Evolutionary conservation across 2,329 filamentous ascomycete species (phyloP), one percentile per base, ranked within the genome.

Genomic region (Ilyonectria destructans): DNA sequence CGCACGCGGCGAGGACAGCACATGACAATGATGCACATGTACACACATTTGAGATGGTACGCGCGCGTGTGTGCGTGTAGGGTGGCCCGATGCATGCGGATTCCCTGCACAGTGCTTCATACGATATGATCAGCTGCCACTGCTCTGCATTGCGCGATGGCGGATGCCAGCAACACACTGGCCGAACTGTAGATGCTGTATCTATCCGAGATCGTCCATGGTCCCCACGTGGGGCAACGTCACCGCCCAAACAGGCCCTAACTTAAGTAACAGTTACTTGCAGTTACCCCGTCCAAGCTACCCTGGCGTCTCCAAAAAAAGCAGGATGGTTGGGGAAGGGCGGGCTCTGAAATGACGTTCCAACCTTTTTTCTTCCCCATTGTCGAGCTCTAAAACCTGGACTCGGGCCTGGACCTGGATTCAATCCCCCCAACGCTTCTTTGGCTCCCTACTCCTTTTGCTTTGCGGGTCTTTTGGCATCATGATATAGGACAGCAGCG

Each of bases 191-290:
- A 33, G 8, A 33, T 10, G 31, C 31, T 33, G 31, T 33, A 8
- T 17, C 15, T n/a, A 43, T 31, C 49, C 49, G 49, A 52, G 26
- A 52, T 52, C n/a, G 29, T 21, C 49, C 49, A 31, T 19, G 23
- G 45, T 58, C 43, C 62, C 64, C 64, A 67, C 64, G 64, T 67
- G 64, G 64, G 52, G 64, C 52, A 67, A 29, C 15, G 60, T 56
- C 64, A 56, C 31, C 7, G 21, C 45, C 43, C n/a, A 46, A 43
- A 43, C 15, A 17, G 15, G 40, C 17, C 40, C 37, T 40, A 56
- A 40, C n/a, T 26, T 35, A n/a, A n/a, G n/a, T n/a, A 23, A 17
- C 3, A 15, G 49, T 29, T 51, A 31, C 23, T 23, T 35, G 37
- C 29, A 31, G 31, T 54, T 54, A 35, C 29, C 33, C 58, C 33